Evolutionary conservation across 2,329 filamentous ascomycete species (phyloP), one percentile per base, ranked within the genome.

Genomic region (Penicillium frequentans): DNA sequence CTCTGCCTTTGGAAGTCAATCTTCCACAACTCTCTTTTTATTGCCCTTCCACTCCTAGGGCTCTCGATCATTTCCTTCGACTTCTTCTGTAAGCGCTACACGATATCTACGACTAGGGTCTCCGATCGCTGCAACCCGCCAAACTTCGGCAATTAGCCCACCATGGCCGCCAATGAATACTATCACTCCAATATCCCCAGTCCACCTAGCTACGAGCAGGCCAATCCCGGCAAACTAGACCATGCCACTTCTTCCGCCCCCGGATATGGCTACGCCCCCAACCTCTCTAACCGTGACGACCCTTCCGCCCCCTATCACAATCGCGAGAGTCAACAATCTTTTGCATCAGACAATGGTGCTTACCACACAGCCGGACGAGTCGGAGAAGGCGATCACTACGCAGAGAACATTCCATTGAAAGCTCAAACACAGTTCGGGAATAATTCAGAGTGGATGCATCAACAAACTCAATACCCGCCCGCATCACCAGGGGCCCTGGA

Each of bases 111-210:
- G 50, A 48, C 47, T 29, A 39, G 23, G 49, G 23, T 24, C 45
- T 14, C 52, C 47, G 52, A 54, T 52, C 55, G 43, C 29, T 29
- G 35, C n/a, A 29, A 14, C 55, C 45, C 49, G 26, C 48, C 26
- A 47, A 48, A 51, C 49, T 54, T 61, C 56, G 58, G 54, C 56
- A 39, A 44, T 58, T 42, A 37, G 54, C 58, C 61, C 72, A 79
- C 52, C 66, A 88, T 88, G 86, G 82, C 85, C 45, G 79, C 84
- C 62, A 83, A 86, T 77, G 84, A 89, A 66, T 90, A 90, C 75
- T 90, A 90, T 75, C 79, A 81, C 64, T 70, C 64, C 59, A 76
- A 76, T 61, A 70, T 72, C 49, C 68, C 64, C 33, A 58, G 66
- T 44, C 68, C 71, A 14, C 67, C 69, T 26, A 62, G 62, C n/a